Evolutionary conservation across 441 rosid species (phyloP).

Genomic region (Geranium incanum): DNA sequence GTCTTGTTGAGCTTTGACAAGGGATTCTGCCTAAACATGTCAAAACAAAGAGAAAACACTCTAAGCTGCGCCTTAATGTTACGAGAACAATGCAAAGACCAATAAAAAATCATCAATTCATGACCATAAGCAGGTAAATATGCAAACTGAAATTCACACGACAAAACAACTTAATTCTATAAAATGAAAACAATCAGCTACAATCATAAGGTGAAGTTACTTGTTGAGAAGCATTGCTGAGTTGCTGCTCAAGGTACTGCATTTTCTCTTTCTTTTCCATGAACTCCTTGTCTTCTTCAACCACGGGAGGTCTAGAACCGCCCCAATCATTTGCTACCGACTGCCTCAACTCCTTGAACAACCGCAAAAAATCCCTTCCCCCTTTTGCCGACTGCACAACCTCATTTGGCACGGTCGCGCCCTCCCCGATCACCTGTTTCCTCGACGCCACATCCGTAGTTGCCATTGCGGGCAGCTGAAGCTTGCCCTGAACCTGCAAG

Average conservation of each 20-base stretch:
- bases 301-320: slow-evolving; percentile 57
- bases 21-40: slow-evolving; percentile 56
- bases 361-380: slow-evolving; percentile 70
- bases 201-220: too few relatives aligned
- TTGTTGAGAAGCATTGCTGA: slow-evolving; percentile 81
- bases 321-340: slow-evolving; percentile 76
- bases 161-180: neutral
- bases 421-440: slow-evolving; percentile 35
- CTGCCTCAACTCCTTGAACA: slow-evolving; percentile 83
- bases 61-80: neutral
- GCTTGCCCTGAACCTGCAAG: slow-evolving; percentile 64
- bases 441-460: slow-evolving; percentile 73
- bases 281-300: slow-evolving; percentile 78
- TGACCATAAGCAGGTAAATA: neutral
- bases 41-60: slow-evolving; percentile 5
- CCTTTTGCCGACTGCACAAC: slow-evolving; percentile 79
- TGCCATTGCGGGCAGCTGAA: too few relatives aligned
- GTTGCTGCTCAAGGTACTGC: slow-evolving; percentile 69
- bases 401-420: slow-evolving; percentile 49
- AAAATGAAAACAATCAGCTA: too few relatives aligned
- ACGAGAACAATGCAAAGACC: neutral
- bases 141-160: neutral
- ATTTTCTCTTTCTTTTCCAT: slow-evolving; percentile 71
- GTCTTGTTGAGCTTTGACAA: slow-evolving; percentile 87
- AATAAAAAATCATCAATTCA: too few relatives aligned